Evolutionary conservation across 352 stramenopile genomes (phyloP).

Genomic region (Phytophthora boehmeriae): DNA sequence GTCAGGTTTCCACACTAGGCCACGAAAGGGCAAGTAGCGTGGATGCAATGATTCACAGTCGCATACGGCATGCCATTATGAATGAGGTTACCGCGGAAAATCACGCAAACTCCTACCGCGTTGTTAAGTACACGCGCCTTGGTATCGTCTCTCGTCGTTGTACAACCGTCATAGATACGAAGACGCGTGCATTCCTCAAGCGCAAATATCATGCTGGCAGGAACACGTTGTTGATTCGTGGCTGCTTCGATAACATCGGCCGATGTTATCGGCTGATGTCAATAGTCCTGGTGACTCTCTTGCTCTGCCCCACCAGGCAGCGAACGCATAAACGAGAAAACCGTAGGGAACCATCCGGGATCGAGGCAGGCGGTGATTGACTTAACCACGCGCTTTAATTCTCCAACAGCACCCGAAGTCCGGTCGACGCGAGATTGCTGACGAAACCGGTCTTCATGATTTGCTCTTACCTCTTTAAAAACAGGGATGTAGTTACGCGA

Average conservation of each 20-base stretch:
- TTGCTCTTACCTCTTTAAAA: neutral
- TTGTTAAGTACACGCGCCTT: neutral
- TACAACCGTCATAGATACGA: constrained; percentile 6
- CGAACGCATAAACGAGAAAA: constrained; percentile 2
- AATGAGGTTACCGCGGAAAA: constrained; percentile 3
- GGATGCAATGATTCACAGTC: neutral
- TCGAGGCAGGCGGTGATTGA: neutral
- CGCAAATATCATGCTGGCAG: constrained; percentile 1
- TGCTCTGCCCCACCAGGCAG: neutral
- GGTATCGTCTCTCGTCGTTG: neutral
- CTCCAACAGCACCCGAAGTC: neutral
- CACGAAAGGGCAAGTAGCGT: neutral
- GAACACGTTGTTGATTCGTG: neutral
- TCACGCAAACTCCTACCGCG: neutral
- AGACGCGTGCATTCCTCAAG: neutral
- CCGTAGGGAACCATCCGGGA: neutral
- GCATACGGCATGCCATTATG: neutral
- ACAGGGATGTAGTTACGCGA: neutral
- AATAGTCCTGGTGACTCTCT: constrained; percentile 2
- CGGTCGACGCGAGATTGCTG: neutral
- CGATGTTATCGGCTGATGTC: no score
- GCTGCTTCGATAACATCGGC: neutral
- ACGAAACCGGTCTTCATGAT: neutral
- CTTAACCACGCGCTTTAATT: constrained; percentile 1
- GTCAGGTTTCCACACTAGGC: neutral